Conservation (phyloP, 2,329 filamentous ascomycete genomes). For the Penicillium vulpinum region DNA sequence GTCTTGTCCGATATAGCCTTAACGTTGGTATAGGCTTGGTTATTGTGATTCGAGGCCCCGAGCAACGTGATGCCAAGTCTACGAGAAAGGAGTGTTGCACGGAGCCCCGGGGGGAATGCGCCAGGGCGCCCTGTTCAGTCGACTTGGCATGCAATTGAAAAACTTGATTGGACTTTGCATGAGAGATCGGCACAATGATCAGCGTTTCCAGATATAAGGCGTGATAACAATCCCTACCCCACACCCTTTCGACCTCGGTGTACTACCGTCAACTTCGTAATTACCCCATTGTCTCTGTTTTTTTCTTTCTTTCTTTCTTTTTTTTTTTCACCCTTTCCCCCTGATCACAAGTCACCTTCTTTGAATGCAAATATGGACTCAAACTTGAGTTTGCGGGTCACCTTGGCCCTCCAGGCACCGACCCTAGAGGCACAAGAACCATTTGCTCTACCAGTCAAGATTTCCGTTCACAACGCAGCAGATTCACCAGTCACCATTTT, state of each 20-base stretch:
- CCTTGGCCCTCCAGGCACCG: constrained; percentile 14
- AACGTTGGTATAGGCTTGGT: background rate
- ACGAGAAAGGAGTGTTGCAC: constrained; percentile 12
- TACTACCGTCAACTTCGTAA: background rate
- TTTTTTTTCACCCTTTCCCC: background rate
- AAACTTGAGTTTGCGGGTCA: constrained; percentile 21
- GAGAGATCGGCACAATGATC: background rate
- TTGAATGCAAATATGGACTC: constrained; percentile 7
- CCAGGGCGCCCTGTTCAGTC: background rate
- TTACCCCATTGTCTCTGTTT: too few species aligned
- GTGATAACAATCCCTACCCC: background rate
- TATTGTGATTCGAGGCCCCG: background rate
- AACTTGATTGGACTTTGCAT: constrained; percentile 2
- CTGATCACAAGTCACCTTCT: background rate
- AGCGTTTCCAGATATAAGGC: background rate
- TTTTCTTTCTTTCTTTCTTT: background rate
- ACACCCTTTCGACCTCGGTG: background rate
- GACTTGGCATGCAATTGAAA: background rate
- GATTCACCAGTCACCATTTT: constrained; percentile 34
- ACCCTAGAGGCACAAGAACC: constrained; percentile 17
- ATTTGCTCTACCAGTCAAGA: constrained; percentile 25
- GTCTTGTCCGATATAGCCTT: background rate
- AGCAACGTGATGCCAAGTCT: constrained; percentile 1
- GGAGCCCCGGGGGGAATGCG: constrained; percentile 5
- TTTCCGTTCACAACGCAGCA: constrained; percentile 31